Evolutionary conservation across 805 yeast genomes (phyloP).

Genomic region (Sungouiella blattae): DNA sequence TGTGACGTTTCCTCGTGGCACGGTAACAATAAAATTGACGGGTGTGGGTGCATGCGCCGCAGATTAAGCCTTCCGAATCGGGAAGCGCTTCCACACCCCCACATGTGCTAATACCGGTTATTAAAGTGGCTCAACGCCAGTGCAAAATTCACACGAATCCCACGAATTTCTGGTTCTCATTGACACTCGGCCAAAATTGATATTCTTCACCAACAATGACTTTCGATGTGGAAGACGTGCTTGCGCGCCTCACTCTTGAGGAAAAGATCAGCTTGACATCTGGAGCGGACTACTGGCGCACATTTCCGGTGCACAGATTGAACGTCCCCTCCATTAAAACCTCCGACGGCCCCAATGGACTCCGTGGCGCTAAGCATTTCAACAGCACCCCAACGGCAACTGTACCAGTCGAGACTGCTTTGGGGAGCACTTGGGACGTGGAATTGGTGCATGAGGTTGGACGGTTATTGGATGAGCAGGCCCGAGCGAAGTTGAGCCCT

Average conservation of each 20-base stretch:
- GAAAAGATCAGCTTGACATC: constrained; percentile 25
- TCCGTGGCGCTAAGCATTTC: constrained; percentile 23
- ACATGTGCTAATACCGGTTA: too few relatives aligned
- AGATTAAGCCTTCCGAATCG: too few relatives aligned
- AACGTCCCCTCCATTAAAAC: constrained; percentile 44
- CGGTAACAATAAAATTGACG: too few relatives aligned
- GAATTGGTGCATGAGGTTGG: constrained; percentile 20
- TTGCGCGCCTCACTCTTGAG: constrained; percentile 17
- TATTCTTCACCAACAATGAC: too few relatives aligned
- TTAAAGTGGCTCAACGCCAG: too few relatives aligned
- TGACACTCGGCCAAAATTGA: too few relatives aligned
- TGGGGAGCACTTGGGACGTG: constrained; percentile 23
- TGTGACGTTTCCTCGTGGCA: too few relatives aligned
- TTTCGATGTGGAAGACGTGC: constrained; percentile 17
- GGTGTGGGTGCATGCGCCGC: too few relatives aligned
- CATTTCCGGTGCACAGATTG: constrained; percentile 32
- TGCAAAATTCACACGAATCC: too few relatives aligned
- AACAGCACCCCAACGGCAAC: constrained; percentile 22
- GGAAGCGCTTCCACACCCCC: too few relatives aligned
- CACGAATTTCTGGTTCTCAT: too few relatives aligned
- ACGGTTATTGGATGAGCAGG: constrained; percentile 23
- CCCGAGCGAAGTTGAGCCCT: constrained; percentile 22
- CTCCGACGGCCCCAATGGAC: constrained; percentile 27
- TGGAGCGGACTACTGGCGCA: constrained; percentile 49
- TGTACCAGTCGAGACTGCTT: constrained; percentile 26